Evolutionary conservation across 2,329 filamentous ascomycete genomes (phyloP).

Genomic region (Arthrobotrys musiformis): DNA sequence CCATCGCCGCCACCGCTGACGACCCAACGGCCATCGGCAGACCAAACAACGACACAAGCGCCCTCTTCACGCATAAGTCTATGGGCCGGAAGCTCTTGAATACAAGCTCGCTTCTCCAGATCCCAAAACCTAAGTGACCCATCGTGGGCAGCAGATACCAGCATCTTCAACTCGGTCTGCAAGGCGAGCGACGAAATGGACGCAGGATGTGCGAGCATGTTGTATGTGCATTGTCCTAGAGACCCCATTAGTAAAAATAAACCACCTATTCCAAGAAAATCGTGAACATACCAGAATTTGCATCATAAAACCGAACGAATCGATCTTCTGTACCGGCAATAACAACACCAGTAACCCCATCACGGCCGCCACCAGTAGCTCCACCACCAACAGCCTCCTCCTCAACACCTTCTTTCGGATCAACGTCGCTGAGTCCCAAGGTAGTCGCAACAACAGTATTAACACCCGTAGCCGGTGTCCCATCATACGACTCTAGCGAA

Average conservation of each 20-base stretch:
- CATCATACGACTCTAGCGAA: constrained; percentile 92
- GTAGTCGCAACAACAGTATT: constrained; percentile 92
- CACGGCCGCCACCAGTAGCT: constrained; percentile 81
- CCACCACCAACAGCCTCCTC: constrained; percentile 80
- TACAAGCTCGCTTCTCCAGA: constrained; percentile 92
- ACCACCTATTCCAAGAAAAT: neutral
- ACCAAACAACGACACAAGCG: constrained; percentile 94
- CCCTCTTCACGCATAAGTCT: constrained; percentile 95
- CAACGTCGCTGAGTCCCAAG: constrained; percentile 74
- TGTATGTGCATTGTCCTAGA: constrained; percentile 97
- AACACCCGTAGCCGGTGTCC: constrained; percentile 81
- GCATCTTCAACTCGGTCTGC: constrained; percentile 90
- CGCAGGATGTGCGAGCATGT: constrained; percentile 95
- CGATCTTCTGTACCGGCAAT: constrained; percentile 97
- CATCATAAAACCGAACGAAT: constrained; percentile 96
- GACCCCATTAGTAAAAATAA: constrained; percentile 37
- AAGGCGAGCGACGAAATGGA: constrained; percentile 91
- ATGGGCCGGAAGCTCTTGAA: constrained; percentile 92
- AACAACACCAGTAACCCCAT: constrained; percentile 88
- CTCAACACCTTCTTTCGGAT: constrained; percentile 72
- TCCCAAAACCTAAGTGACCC: constrained; percentile 97
- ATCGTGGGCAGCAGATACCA: constrained; percentile 95
- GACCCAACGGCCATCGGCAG: constrained; percentile 91
- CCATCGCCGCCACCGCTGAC: constrained; percentile 95
- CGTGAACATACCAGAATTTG: constrained; percentile 86